These are phyloP conservation scores for Mariannaea sp. DNA, from an alignment of 2,329 filamentous ascomycete species.

Conservation along the genomic window DNA sequence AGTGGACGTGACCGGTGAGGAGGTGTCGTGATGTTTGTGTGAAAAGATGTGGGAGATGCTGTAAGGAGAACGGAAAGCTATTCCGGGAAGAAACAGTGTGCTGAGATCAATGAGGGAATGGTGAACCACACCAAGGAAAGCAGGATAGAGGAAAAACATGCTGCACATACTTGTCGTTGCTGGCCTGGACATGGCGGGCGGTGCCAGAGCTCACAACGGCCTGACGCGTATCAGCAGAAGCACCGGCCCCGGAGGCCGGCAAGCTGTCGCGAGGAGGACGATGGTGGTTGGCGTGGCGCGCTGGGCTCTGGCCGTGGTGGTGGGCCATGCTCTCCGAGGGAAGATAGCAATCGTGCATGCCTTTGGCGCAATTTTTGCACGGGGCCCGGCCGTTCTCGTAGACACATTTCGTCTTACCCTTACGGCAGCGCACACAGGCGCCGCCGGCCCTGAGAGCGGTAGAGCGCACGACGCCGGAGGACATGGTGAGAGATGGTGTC, in stretches of 20 bases:
- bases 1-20: conserved; percentile 9
- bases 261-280: conserved; percentile 59
- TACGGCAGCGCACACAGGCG: conserved; percentile 66
- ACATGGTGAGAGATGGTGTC: conserved; percentile 43
- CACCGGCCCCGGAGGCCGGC: conserved; percentile 56
- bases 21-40: conserved; percentile 15
- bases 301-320: conserved; percentile 63
- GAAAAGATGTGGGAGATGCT: background rate
- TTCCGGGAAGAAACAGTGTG: conserved; percentile 4
- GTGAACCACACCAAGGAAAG: conserved; percentile 5
- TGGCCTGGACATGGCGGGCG: conserved; percentile 54
- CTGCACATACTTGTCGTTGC: conserved; percentile 60
- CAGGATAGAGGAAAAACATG: conserved; percentile 14
- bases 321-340: conserved; percentile 65
- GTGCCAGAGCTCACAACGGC: conserved; percentile 48
- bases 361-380: conserved; percentile 67
- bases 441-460: conserved; percentile 65
- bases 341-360: conserved; percentile 67
- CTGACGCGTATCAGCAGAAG: conserved; percentile 51
- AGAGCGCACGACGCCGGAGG: conserved; percentile 56
- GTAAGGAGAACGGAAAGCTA: background rate
- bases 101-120: background rate
- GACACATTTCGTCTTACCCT: conserved; percentile 67
- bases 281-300: conserved; percentile 53
- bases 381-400: conserved; percentile 67